These are phyloP conservation scores for Penicillium sp. DNA, from an alignment of 2,329 filamentous ascomycete genomes.

Conservation along the genomic window DNA sequence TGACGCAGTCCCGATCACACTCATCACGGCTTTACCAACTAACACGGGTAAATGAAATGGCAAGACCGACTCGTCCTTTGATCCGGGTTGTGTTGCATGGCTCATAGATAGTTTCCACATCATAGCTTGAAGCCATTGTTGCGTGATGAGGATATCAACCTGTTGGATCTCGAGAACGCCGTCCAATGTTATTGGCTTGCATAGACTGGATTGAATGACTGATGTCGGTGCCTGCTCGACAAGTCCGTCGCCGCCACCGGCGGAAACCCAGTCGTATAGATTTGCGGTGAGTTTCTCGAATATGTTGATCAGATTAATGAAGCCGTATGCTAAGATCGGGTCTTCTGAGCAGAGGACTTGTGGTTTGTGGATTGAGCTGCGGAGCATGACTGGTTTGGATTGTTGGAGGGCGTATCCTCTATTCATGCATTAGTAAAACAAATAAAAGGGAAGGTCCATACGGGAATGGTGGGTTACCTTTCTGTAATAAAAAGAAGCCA, in stretches of 20 bases:
- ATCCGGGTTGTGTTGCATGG: slow-evolving; percentile 61
- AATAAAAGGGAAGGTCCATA: not conserved
- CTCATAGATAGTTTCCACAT: slow-evolving; percentile 73
- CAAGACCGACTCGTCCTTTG: slow-evolving; percentile 57
- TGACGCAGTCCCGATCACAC: slow-evolving; percentile 72
- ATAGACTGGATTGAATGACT: slow-evolving; percentile 54
- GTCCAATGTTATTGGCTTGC: slow-evolving; percentile 57
- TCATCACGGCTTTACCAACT: slow-evolving; percentile 63
- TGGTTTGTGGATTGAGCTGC: slow-evolving; percentile 64
- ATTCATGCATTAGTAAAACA: not conserved
- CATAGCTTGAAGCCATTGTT: slow-evolving; percentile 71
- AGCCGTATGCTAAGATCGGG: slow-evolving; percentile 42
- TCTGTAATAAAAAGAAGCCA: slow-evolving; percentile 74
- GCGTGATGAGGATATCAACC: slow-evolving; percentile 67
- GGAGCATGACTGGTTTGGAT: slow-evolving; percentile 68
- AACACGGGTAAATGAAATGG: slow-evolving; percentile 66
- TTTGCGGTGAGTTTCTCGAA: slow-evolving; percentile 41
- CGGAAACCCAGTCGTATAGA: slow-evolving; percentile 42
- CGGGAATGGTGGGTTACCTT: slow-evolving; percentile 49
- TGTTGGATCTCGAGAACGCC: slow-evolving; percentile 65
- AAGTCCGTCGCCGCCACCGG: slow-evolving; percentile 33
- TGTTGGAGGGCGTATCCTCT: slow-evolving; percentile 73
- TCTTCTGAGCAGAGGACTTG: slow-evolving; percentile 63
- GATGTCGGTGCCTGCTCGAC: slow-evolving; percentile 32
- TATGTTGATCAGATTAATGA: slow-evolving; percentile 41